Evolutionary conservation across 2,329 filamentous ascomycete genomes (phyloP).

Genomic region (Didymella pomorum): DNA sequence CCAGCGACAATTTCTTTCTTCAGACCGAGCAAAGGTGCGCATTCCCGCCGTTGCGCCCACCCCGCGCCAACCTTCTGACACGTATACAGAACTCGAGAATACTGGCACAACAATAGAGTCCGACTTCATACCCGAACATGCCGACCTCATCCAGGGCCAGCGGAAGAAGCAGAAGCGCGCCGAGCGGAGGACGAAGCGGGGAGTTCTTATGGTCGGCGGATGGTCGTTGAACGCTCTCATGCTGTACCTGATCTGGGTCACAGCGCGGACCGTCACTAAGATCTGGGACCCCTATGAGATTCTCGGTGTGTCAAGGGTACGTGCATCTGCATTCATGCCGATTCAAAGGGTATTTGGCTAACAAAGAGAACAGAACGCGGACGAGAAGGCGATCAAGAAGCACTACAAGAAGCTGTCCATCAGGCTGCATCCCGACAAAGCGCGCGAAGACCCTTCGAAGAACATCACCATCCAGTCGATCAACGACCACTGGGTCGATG

Average conservation of each 20-base stretch:
- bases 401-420: constrained; percentile 88
- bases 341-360: constrained; percentile 24
- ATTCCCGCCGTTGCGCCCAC: constrained; percentile 15
- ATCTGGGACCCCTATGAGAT: constrained; percentile 98
- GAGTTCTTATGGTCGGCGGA: constrained; percentile 75
- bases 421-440: constrained; percentile 92
- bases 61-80: constrained; percentile 24
- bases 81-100: constrained; percentile 70
- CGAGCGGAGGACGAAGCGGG: constrained; percentile 87
- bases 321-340: constrained; percentile 31
- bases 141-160: constrained; percentile 81
- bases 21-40: constrained; percentile 73
- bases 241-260: constrained; percentile 87
- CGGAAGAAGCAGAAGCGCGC: constrained; percentile 88
- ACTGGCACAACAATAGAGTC: constrained; percentile 84
- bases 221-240: constrained; percentile 89
- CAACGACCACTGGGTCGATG: constrained; percentile 89
- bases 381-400: constrained; percentile 90
- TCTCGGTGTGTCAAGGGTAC: constrained; percentile 81
- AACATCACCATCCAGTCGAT: constrained; percentile 88
- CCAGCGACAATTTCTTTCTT: constrained; percentile 90
- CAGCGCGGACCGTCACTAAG: constrained; percentile 74
- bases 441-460: constrained; percentile 79
- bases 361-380: constrained; percentile 67
- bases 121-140: constrained; percentile 82